Base-by-base conservation (phyloP, 129 eudicot genomes). In the Escallonia rubra region DNA sequence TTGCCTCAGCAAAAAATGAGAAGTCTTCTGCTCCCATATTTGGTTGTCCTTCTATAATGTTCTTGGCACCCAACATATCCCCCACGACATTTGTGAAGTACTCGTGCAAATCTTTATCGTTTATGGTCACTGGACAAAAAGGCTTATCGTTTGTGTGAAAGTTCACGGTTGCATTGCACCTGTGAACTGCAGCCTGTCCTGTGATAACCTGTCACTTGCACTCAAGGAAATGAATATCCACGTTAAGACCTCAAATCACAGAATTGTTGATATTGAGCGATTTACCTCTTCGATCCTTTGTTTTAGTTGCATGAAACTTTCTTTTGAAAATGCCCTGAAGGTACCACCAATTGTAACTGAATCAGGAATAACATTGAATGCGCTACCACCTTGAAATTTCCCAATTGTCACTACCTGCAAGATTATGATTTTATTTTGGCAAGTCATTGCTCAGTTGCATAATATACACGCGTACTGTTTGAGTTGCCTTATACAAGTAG, bases 11-110 rank as follows among this genome's bases (percentile, higher is more conserved):
- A 50, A 71, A 83, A 43, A 80, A 80, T 0, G 89, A 65, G 60
- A 87, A 87, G 73, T 87, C 95, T 77, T 87, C 95, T 8, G 87
- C 57, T 43, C 95, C 95, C 89, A 84, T 78, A 6, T 13, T 1
- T 11, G 80, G 83, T 16, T 8, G 58, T 45, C 47, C 23, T 41
- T 80, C 83, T 63, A 64, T 34, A 55, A 78, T 70, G 59, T 78
- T 87, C n/a, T 66, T 59, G 0, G 16, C 44, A 16, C 89, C 89
- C 46, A 87, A 64, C 89, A 83, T 78, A 64, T 72, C 74, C 2
- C 67, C 64, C n/a, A 79, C 82, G 10, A 86, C 80, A 3, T n/a
- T 78, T 55, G 12, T 50, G 71, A 86, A 83, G 50, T 64, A 76
- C 34, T 53, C 13, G 15, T 79, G 80, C 72, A 80, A 67, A 50